Evolutionary conservation across 768 basidiomycete species (phyloP).

Genomic region (Mycena rosella): DNA sequence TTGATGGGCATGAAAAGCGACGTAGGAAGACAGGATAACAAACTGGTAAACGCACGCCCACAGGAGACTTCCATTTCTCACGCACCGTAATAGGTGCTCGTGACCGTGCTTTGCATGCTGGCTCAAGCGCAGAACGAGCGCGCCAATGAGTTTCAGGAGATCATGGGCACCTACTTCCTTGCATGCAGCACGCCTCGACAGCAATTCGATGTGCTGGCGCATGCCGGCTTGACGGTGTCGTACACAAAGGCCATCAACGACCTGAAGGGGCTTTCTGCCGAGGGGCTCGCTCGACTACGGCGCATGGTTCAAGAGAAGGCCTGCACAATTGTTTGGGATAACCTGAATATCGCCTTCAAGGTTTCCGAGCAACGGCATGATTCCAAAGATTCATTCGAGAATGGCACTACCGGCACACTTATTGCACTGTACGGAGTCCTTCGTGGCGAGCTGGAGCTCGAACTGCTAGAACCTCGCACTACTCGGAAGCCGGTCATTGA

Average conservation of each 20-base stretch:
- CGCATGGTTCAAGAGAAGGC: slow-evolving; percentile 44
- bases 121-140: slow-evolving; percentile 38
- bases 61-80: background rate
- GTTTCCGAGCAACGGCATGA: background rate
- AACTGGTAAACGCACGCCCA: background rate
- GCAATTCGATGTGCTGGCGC: slow-evolving; percentile 42
- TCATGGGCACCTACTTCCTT: slow-evolving; percentile 42
- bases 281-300: slow-evolving; percentile 18
- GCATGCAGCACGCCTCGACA: slow-evolving; percentile 39
- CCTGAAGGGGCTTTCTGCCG: slow-evolving; percentile 37
- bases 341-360: background rate
- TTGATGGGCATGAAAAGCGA: background rate
- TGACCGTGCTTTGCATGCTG: slow-evolving; percentile 36
- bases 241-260: slow-evolving; percentile 41
- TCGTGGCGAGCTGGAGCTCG: background rate
- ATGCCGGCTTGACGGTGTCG: slow-evolving; percentile 43
- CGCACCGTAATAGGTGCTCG: slow-evolving; percentile 13
- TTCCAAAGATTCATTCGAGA: background rate
- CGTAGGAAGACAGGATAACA: slow-evolving; percentile 2
- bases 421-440: background rate
- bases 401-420: slow-evolving; percentile 1
- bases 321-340: slow-evolving; percentile 38
- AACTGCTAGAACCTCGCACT: background rate
- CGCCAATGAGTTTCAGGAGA: slow-evolving; percentile 37
- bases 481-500: background rate